Conservation (phyloP, 2,329 filamentous ascomycete species). For the Xylariaceae sp. region DNA sequence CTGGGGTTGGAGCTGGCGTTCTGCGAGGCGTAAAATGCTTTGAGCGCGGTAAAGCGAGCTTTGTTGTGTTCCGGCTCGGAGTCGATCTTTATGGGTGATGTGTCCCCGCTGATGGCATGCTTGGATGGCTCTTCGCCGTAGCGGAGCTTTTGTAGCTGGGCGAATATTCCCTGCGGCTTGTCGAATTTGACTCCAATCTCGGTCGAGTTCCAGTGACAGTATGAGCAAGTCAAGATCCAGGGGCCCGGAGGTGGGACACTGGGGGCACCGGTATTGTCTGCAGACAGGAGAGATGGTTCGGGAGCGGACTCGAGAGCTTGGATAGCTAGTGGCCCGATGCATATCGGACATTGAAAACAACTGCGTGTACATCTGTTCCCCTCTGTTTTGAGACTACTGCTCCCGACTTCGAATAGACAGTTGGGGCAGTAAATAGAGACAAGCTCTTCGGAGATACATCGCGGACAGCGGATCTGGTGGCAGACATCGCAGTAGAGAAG, state of each 20-base stretch:
- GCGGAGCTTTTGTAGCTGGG: conserved; percentile 71
- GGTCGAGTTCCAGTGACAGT: conserved; percentile 88
- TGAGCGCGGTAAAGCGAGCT: conserved; percentile 63
- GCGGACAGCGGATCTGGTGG: conserved; percentile 88
- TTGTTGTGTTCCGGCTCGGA: conserved; percentile 56
- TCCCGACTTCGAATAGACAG: conserved; percentile 94
- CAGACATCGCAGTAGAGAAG: conserved; percentile 97
- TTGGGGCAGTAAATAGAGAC: conserved; percentile 93
- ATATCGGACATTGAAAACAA: conserved; percentile 93
- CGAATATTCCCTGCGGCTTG: conserved; percentile 80
- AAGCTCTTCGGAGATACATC: conserved; percentile 90
- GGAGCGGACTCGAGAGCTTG: conserved; percentile 63
- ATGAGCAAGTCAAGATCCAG: conserved; percentile 80
- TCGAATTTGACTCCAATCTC: conserved; percentile 91
- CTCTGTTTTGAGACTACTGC: conserved; percentile 86
- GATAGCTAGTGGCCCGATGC: conserved; percentile 75
- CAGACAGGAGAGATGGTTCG: conserved; percentile 42
- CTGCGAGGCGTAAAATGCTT: conserved; percentile 79
- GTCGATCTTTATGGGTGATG: conserved; percentile 44
- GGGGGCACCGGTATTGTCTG: conserved; percentile 39
- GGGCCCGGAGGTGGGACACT: conserved; percentile 41
- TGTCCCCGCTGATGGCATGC: conserved; percentile 22
- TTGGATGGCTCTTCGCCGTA: conserved; percentile 51
- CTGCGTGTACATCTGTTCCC: conserved; percentile 93
- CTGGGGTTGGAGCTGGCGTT: conserved; percentile 57